Evolutionary conservation across 192 early-diverging fungal genomes (phyloP).

Genomic region (Mortierella alpina): DNA sequence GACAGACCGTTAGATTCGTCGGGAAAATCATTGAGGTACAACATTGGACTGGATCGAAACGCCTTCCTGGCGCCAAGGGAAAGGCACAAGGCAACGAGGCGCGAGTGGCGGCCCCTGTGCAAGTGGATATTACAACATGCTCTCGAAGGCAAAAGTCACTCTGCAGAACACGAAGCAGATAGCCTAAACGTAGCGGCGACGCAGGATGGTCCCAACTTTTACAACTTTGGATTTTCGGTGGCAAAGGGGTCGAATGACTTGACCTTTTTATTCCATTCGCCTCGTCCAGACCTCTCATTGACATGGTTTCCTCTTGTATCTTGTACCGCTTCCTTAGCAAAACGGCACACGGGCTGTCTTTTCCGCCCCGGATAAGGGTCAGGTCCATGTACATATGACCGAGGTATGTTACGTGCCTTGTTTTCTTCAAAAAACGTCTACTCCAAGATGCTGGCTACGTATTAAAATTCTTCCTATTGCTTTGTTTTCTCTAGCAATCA

Average conservation of each 20-base stretch:
- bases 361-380: constrained; percentile 28
- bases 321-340: constrained; percentile 10
- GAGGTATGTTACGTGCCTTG: not conserved
- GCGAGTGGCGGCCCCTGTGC: too few relatives aligned
- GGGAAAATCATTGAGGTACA: constrained; percentile 65
- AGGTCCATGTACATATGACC: constrained; percentile 33
- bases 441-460: not conserved
- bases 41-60: not conserved
- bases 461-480: not conserved
- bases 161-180: too few relatives aligned
- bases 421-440: not conserved
- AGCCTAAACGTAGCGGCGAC: too few relatives aligned
- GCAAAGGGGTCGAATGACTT: too few relatives aligned
- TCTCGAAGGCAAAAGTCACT: too few relatives aligned
- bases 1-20: constrained; percentile 62
- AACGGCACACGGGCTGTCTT: constrained; percentile 25
- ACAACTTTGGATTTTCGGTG: too few relatives aligned
- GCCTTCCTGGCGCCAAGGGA: too few relatives aligned
- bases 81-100: too few relatives aligned
- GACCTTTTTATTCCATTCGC: too few relatives aligned
- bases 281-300: not conserved
- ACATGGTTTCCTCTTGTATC: not conserved
- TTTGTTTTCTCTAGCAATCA: constrained; percentile 6
- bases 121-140: too few relatives aligned
- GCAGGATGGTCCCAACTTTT: too few relatives aligned